phyloP scores from a whole-genome alignment of 768 basidiomycete species.

The Termitomyces titanicus region DNA sequence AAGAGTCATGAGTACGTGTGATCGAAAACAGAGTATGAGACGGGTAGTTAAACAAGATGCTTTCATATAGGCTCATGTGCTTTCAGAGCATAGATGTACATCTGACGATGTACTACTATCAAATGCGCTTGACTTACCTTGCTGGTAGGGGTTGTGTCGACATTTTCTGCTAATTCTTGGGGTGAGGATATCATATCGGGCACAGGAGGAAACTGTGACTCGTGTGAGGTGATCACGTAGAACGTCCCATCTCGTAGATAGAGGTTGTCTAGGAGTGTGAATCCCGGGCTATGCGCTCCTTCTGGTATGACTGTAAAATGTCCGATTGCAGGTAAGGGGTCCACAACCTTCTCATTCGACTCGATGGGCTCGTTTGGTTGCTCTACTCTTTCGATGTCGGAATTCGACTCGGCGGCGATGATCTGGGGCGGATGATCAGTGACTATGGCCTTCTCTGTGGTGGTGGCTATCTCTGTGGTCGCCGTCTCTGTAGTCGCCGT shows the following conservation, averaged over 20 bases:
- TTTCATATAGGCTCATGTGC: constrained; percentile 1
- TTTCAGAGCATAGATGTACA: not conserved
- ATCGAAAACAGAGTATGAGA: not conserved
- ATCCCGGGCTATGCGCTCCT: constrained; percentile 53
- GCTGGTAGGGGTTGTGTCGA: constrained; percentile 26
- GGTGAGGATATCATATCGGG: constrained; percentile 36
- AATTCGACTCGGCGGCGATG: not conserved
- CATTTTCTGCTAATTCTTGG: constrained; percentile 13
- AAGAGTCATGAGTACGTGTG: constrained; percentile 1
- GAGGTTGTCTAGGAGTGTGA: constrained; percentile 70
- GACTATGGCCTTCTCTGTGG: not conserved
- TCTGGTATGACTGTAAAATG: constrained; percentile 25
- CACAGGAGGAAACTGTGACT: constrained; percentile 38
- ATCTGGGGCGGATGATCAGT: not conserved
- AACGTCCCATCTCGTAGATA: constrained; percentile 75
- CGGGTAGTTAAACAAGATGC: constrained; percentile 5
- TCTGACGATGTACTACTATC: not conserved
- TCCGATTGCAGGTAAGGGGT: not conserved
- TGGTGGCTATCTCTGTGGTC: no score
- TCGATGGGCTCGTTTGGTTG: not conserved
- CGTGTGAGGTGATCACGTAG: constrained; percentile 49
- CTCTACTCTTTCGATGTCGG: not conserved
- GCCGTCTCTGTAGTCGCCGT: not conserved
- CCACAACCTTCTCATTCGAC: not conserved
- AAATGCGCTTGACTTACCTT: constrained; percentile 20